Conservation (phyloP, 2,329 filamentous ascomycete genomes). For the Pestalotiopsis sp. region DNA sequence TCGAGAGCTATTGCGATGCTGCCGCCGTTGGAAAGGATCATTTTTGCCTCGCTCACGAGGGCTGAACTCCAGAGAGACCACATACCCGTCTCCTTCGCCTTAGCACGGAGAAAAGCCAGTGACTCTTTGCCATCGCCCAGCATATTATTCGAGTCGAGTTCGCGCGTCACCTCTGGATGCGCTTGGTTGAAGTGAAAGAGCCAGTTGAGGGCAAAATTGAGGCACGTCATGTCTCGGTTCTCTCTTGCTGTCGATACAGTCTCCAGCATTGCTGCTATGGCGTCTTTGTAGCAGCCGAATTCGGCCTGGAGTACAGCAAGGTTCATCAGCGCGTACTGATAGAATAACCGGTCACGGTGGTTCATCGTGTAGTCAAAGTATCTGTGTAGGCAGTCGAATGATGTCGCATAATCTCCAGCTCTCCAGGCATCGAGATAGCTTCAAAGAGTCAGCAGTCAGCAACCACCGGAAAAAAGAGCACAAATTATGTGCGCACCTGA, state of each 20-base stretch:
- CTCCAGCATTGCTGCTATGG: conserved; percentile 91
- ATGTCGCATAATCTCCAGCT: conserved; percentile 84
- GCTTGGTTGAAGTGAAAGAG: conserved; percentile 91
- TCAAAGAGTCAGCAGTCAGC: conserved; percentile 8
- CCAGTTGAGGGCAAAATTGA: conserved; percentile 97
- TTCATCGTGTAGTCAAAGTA: conserved; percentile 98
- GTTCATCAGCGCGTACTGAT: conserved; percentile 94
- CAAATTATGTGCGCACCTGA: conserved; percentile 51
- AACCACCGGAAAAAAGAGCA: neutral
- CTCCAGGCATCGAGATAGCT: conserved; percentile 92
- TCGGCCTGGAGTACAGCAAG: conserved; percentile 92
- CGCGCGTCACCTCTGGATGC: conserved; percentile 73
- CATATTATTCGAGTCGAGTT: conserved; percentile 71
- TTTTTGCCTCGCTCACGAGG: conserved; percentile 81
- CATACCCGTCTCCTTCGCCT: conserved; percentile 84
- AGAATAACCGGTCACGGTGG: conserved; percentile 78
- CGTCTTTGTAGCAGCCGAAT: conserved; percentile 88
- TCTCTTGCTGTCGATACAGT: conserved; percentile 93
- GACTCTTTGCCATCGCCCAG: conserved; percentile 80
- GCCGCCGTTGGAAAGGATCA: conserved; percentile 73
- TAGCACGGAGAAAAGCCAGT: conserved; percentile 79
- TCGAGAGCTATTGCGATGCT: conserved; percentile 68
- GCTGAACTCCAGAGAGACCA: conserved; percentile 84
- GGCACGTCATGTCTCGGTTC: conserved; percentile 86
- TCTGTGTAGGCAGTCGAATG: conserved; percentile 87